A percentile compares a stretch with the other conserved stretches of the same genome.
Evolutionary conservation across 164 flowering plant genomes (phyloP).

Genomic region (Piper betle): DNA sequence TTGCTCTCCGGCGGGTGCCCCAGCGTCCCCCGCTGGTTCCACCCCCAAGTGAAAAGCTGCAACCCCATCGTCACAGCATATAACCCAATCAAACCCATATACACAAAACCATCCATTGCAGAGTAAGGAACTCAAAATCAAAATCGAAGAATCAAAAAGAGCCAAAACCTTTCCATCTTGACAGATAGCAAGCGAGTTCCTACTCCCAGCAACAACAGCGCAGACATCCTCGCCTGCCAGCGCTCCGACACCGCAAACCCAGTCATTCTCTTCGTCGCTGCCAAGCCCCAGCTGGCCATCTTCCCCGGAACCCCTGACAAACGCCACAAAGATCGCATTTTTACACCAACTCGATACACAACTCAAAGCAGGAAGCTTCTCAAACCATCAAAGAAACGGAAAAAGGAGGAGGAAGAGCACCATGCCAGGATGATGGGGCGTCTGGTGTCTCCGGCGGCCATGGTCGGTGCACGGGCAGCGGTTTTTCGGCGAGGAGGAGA

Average conservation of each 20-base stretch:
- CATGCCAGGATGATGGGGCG: constrained; percentile 20
- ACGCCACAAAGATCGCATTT: background rate
- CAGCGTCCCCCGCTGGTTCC: constrained; percentile 98
- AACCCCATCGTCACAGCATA: constrained; percentile 3
- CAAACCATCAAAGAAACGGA: background rate
- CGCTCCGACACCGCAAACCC: constrained; percentile 55
- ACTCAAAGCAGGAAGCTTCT: background rate
- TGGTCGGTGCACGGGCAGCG: background rate
- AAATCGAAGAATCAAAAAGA: background rate
- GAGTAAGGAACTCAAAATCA: background rate
- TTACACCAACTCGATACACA: too few relatives aligned
- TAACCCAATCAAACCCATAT: background rate
- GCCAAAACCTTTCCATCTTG: constrained; percentile 73
- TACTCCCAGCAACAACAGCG: constrained; percentile 88
- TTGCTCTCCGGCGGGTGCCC: constrained; percentile 92
- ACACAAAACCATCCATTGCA: background rate
- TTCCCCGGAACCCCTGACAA: constrained; percentile 91
- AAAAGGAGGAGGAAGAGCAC: constrained; percentile 9
- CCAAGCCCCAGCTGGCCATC: constrained; percentile 98
- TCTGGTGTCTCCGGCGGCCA: constrained; percentile 6
- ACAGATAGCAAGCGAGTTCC: constrained; percentile 93
- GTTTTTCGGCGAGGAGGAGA: background rate
- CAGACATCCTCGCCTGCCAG: constrained; percentile 35
- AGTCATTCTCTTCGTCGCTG: constrained; percentile 58
- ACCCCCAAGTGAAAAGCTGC: constrained; percentile 98